phyloP scores from a whole-genome alignment of 495 filamentous ascomycete genomes.

The Pyrenopolyporus hunteri region DNA sequence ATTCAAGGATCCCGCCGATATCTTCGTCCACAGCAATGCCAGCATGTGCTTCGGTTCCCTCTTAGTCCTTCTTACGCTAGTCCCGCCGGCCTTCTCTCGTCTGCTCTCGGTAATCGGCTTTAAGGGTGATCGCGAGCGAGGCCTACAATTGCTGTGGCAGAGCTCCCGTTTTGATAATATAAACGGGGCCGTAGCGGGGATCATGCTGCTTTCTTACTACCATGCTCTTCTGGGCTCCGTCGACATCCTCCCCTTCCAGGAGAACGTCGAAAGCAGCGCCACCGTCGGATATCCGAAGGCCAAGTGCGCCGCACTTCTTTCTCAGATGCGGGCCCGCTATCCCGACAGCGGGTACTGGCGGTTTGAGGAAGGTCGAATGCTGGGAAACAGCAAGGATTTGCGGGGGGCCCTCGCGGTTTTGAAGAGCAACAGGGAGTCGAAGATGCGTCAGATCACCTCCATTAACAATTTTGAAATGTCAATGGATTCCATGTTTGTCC shows the following conservation, averaged over 20 bases:
- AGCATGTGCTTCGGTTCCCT: constrained; percentile 90
- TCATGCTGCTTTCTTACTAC: constrained; percentile 84
- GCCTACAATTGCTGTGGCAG: constrained; percentile 88
- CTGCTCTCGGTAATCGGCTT: constrained; percentile 91
- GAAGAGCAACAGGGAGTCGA: constrained; percentile 60
- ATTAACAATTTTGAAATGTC: constrained; percentile 84
- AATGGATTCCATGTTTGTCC: constrained; percentile 77
- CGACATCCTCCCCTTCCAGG: constrained; percentile 78
- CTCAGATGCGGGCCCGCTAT: constrained; percentile 76
- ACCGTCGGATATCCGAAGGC: constrained; percentile 72
- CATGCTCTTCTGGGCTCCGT: constrained; percentile 83
- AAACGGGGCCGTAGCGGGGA: constrained; percentile 86
- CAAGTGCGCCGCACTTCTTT: constrained; percentile 70
- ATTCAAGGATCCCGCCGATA: constrained; percentile 74
- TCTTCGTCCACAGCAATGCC: constrained; percentile 85
- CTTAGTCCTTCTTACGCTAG: constrained; percentile 82
- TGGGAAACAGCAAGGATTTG: constrained; percentile 69
- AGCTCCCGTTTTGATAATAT: constrained; percentile 85
- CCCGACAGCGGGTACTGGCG: constrained; percentile 86
- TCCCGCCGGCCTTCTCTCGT: constrained; percentile 85
- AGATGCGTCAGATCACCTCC: constrained; percentile 83
- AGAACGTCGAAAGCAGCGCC: constrained; percentile 57
- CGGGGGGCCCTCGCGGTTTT: constrained; percentile 72
- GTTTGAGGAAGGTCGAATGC: constrained; percentile 85
- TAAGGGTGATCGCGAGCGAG: constrained; percentile 84